Evolutionary conservation across 805 yeast species (phyloP).

Genomic region (Sugiyamaella marilandica): DNA sequence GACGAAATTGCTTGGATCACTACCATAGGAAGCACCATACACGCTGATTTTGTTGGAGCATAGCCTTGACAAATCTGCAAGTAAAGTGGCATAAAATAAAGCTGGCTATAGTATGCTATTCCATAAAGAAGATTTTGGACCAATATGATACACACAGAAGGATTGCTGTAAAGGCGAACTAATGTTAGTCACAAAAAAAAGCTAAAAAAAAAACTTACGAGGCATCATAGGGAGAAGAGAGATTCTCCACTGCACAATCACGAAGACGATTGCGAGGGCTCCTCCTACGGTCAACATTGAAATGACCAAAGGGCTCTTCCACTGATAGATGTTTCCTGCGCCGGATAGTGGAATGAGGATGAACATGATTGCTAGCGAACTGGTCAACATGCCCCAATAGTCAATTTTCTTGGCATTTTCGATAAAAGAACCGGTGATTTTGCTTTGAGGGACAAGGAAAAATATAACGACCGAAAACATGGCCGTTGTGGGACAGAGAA

Average conservation of each 20-base stretch:
- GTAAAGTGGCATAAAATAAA: not conserved
- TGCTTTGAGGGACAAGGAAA: conserved; percentile 18
- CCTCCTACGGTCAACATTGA: not conserved
- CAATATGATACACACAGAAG: not conserved
- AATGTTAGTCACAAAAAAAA: not conserved
- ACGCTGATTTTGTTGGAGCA: not conserved
- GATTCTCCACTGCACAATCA: not conserved
- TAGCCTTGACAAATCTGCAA: not conserved
- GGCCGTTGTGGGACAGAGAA: conserved; percentile 40
- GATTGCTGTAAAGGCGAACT: conserved; percentile 1
- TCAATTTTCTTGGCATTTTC: not conserved
- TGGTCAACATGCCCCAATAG: not conserved
- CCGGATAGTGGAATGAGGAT: not conserved
- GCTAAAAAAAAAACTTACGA: not conserved
- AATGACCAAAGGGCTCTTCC: not conserved
- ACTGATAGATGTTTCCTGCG: conserved; percentile 1
- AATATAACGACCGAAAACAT: conserved; percentile 30
- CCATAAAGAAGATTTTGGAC: not conserved
- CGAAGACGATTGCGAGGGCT: not conserved
- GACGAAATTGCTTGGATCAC: not conserved
- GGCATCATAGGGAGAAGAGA: not conserved
- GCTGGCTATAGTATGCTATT: not conserved
- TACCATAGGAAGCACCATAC: not conserved
- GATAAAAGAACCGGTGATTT: not conserved
- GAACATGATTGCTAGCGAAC: not conserved